These are phyloP conservation scores for Trichoderma sp. DNA, from an alignment of 2,329 filamentous ascomycete genomes.

Conservation along the genomic window DNA sequence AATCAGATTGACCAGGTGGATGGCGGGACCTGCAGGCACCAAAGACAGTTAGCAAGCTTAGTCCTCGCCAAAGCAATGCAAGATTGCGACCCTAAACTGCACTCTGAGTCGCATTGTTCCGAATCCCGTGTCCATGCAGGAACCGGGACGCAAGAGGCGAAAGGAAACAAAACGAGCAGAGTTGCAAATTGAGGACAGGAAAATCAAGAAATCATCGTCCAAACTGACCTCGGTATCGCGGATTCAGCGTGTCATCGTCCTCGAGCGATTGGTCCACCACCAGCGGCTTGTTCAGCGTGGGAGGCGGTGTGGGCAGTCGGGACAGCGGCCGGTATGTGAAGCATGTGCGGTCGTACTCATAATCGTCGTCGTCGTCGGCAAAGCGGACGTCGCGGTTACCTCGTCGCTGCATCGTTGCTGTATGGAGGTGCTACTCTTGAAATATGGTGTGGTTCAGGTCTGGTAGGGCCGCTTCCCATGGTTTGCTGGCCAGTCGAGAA, in stretches of 20 bases:
- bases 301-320: constrained; percentile 67
- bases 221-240: constrained; percentile 44
- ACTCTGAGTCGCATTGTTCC: constrained; percentile 2
- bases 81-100: not conserved
- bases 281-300: constrained; percentile 52
- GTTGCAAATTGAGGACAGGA: not conserved
- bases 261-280: constrained; percentile 50
- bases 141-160: not conserved
- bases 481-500: constrained; percentile 3
- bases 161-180: not conserved
- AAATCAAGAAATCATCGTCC: not conserved
- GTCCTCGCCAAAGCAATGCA: not conserved
- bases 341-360: constrained; percentile 50
- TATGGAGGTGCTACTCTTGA: constrained; percentile 16
- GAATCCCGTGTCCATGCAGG: constrained; percentile 12
- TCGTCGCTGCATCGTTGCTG: constrained; percentile 24
- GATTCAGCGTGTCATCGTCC: constrained; percentile 49
- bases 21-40: constrained; percentile 57
- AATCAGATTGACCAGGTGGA: constrained; percentile 67
- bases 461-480: constrained; percentile 22
- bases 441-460: constrained; percentile 4
- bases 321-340: constrained; percentile 69
- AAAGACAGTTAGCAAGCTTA: constrained; percentile 5
- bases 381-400: constrained; percentile 27
- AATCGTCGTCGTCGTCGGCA: constrained; percentile 30